Evolutionary conservation across 1,284 basidiomycete species (phyloP).

Genomic region (Coniophora puteana): DNA sequence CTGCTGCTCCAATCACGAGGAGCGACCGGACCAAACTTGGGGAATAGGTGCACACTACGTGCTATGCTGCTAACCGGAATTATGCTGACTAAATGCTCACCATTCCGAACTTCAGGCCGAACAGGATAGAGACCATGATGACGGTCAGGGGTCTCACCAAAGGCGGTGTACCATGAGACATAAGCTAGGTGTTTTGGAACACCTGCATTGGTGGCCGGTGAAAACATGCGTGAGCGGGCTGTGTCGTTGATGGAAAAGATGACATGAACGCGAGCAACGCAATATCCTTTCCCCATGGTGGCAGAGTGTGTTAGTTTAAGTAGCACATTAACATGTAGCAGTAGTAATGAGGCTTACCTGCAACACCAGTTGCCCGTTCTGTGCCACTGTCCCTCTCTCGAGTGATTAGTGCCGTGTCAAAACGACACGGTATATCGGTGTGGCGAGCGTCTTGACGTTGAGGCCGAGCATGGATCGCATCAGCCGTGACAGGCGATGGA

Average conservation of each 20-base stretch:
- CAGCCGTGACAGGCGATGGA: neutral
- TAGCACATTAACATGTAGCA: neutral
- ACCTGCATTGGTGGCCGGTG: neutral
- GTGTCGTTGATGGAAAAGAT: slow-evolving; percentile 23
- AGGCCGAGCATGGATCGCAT: slow-evolving; percentile 1
- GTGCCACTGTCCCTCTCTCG: neutral
- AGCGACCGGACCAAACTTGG: slow-evolving; percentile 16
- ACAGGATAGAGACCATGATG: slow-evolving; percentile 8
- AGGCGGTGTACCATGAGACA: slow-evolving; percentile 23
- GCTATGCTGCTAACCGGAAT: slow-evolving; percentile 13
- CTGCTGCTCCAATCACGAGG: slow-evolving; percentile 17
- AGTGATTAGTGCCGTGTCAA: slow-evolving; percentile 5
- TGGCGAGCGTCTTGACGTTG: neutral
- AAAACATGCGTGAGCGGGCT: slow-evolving; percentile 10
- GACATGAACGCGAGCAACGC: slow-evolving; percentile 21
- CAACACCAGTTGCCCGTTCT: neutral
- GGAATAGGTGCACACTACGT: slow-evolving; percentile 19
- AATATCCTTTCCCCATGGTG: no score
- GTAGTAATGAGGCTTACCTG: slow-evolving; percentile 2
- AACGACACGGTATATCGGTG: neutral
- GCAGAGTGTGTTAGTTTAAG: neutral
- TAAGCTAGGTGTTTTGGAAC: slow-evolving; percentile 16
- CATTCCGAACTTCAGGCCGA: slow-evolving; percentile 4
- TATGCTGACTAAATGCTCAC: slow-evolving; percentile 16
- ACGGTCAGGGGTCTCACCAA: slow-evolving; percentile 6